These are phyloP conservation scores for Ilyonectria robusta DNA, from an alignment of 2,329 filamentous ascomycete species.

Conservation along the genomic window DNA sequence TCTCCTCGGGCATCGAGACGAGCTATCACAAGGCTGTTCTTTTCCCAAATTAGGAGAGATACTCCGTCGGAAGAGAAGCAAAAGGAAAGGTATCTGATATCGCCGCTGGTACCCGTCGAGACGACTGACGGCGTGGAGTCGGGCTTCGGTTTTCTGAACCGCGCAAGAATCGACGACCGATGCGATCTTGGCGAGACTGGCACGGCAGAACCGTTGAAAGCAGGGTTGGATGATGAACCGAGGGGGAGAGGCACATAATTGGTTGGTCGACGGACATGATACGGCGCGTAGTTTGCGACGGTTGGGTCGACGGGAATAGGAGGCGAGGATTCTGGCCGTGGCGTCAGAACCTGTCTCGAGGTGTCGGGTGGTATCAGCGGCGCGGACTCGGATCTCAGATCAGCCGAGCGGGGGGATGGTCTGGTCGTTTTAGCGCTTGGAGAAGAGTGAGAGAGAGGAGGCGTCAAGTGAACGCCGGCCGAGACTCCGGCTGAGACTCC, in stretches of 20 bases:
- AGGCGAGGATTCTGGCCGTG: background rate
- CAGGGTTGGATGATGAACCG: background rate
- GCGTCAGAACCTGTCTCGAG: background rate
- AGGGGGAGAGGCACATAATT: background rate
- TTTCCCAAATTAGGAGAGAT: background rate
- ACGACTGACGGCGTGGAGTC: background rate
- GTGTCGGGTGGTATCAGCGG: background rate
- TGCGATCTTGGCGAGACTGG: background rate
- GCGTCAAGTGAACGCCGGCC: background rate
- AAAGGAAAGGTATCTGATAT: background rate
- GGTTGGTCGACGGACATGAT: background rate
- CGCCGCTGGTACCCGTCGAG: background rate
- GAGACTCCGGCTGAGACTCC: background rate
- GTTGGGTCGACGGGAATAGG: background rate
- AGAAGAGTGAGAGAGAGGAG: background rate
- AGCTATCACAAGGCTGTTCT: background rate
- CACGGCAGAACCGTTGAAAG: background rate
- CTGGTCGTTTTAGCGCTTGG: background rate
- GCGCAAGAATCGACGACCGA: background rate
- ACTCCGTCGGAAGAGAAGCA: background rate
- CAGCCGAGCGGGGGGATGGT: background rate
- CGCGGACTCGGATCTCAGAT: background rate
- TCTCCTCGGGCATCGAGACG: background rate
- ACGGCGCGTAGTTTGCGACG: background rate
- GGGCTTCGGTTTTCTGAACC: background rate